Conservation (phyloP, 805 yeast species). For the Suhomyces sp. region DNA sequence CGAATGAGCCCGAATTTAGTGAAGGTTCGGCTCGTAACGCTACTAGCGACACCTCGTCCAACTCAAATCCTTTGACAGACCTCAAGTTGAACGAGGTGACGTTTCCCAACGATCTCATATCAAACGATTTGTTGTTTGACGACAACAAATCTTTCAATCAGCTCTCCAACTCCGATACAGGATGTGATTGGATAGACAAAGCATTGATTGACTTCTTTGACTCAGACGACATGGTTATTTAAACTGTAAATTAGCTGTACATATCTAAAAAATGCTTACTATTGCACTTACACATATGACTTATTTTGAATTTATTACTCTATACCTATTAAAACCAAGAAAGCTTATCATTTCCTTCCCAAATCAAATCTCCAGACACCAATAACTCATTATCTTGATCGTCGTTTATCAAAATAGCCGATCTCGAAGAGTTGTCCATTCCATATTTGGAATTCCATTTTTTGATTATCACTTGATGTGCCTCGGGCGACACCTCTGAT, state of each 20-base stretch:
- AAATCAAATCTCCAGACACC: conserved; percentile 25
- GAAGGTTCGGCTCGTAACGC: neutral
- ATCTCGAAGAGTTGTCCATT: conserved; percentile 32
- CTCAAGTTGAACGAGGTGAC: neutral
- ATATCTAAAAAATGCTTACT: neutral
- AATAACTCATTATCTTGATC: conserved; percentile 24
- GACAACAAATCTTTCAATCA: neutral
- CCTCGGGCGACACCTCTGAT: conserved; percentile 22
- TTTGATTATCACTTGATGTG: conserved; percentile 14
- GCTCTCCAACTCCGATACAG: conserved; percentile 40
- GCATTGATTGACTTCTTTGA: conserved; percentile 9
- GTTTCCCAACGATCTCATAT: neutral
- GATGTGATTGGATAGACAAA: conserved; percentile 59
- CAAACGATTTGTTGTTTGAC: neutral
- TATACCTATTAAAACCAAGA: conserved; percentile 38
- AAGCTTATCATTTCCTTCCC: conserved; percentile 43
- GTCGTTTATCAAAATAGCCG: conserved; percentile 32
- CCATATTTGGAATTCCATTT: conserved; percentile 18
- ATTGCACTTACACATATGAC: neutral
- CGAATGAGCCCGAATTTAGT: neutral
- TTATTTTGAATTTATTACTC: neutral
- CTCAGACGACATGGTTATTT: conserved; percentile 1
- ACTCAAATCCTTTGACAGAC: neutral
- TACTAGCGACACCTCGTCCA: neutral
- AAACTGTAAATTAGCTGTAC: neutral